Percentiles rank a stretch among this genome's conserved stretches.
These are phyloP conservation scores for Thelonectria rubi DNA, from an alignment of 2,329 filamentous ascomycete species.

Conservation along the genomic window DNA sequence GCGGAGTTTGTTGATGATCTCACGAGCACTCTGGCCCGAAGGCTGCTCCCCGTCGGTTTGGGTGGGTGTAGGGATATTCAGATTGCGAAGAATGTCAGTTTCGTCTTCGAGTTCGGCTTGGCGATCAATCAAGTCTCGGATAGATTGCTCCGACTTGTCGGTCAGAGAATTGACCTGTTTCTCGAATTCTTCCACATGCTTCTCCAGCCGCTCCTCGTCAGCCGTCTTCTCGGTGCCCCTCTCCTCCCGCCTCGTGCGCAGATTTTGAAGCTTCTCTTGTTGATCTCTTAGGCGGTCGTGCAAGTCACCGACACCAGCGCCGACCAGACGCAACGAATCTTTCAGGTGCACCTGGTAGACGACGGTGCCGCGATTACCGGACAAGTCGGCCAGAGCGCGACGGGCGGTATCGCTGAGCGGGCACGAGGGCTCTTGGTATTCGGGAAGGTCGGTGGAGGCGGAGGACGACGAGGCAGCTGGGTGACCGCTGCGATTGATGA, in stretches of 20 bases:
- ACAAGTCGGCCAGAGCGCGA: slow-evolving; percentile 54
- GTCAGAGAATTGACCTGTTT: slow-evolving; percentile 54
- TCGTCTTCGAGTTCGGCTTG: slow-evolving; percentile 61
- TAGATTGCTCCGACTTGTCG: slow-evolving; percentile 54
- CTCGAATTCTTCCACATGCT: slow-evolving; percentile 52
- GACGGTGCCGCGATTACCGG: slow-evolving; percentile 51
- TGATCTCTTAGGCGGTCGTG: slow-evolving; percentile 58
- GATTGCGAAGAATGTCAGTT: slow-evolving; percentile 48
- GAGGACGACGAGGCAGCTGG: slow-evolving; percentile 26
- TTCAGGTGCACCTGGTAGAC: slow-evolving; percentile 58
- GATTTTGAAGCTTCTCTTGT: slow-evolving; percentile 45
- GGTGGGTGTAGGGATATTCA: slow-evolving; percentile 44
- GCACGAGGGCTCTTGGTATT: slow-evolving; percentile 59
- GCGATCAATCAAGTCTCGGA: slow-evolving; percentile 60
- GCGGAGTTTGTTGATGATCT: slow-evolving; percentile 49
- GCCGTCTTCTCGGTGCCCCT: slow-evolving; percentile 48
- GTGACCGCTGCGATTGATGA: slow-evolving; percentile 41
- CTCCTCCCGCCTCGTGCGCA: slow-evolving; percentile 49
- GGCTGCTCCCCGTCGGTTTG: slow-evolving; percentile 38
- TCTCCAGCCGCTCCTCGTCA: slow-evolving; percentile 51
- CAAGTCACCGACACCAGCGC: slow-evolving; percentile 56
- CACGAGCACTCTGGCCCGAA: slow-evolving; percentile 39
- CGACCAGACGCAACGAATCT: slow-evolving; percentile 55
- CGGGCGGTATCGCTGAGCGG: slow-evolving; percentile 54
- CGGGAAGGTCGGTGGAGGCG: slow-evolving; percentile 51